phyloP scores from a whole-genome alignment of 2,329 filamentous ascomycete species.

The Pyrenochaeta sp. region DNA sequence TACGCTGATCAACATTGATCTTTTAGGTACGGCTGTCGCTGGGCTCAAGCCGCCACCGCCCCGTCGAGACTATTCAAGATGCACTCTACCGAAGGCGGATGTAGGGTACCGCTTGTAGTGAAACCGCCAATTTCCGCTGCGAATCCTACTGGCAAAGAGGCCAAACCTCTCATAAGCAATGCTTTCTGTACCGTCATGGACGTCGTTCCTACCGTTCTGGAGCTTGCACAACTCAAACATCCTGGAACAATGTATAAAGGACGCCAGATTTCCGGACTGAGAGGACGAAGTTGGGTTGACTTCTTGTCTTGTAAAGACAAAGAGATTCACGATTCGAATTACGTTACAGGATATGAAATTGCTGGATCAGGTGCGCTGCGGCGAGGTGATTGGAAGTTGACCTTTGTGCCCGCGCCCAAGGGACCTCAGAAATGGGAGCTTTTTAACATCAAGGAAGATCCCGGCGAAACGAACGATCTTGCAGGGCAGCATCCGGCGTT shows the following conservation, averaged over 20 bases:
- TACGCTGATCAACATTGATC: too few species aligned
- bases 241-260: conserved; percentile 38
- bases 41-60: conserved; percentile 35
- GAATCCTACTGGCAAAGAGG: too few species aligned
- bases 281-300: conserved; percentile 9
- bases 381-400: conserved; percentile 64
- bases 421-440: conserved; percentile 65
- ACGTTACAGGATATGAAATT: conserved; percentile 64
- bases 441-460: conserved; percentile 61
- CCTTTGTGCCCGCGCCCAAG: conserved; percentile 64
- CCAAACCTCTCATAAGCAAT: too few species aligned
- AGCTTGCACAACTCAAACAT: conserved; percentile 41
- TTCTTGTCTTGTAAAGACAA: conserved; percentile 42
- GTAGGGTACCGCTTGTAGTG: not conserved
- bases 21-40: conserved; percentile 45
- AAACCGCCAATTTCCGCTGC: too few species aligned
- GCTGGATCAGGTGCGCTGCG: conserved; percentile 63
- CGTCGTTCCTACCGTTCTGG: conserved; percentile 46
- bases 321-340: conserved; percentile 62
- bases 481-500: conserved; percentile 1
- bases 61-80: conserved; percentile 28
- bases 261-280: conserved; percentile 21
- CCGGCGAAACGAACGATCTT: conserved; percentile 60
- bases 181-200: conserved; percentile 50
- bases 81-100: conserved; percentile 33